A percentile compares a stretch with the other conserved stretches of the same genome.
These are phyloP conservation scores for Leccinum solheimii DNA, from an alignment of 1,284 basidiomycete species.

Conservation along the genomic window DNA sequence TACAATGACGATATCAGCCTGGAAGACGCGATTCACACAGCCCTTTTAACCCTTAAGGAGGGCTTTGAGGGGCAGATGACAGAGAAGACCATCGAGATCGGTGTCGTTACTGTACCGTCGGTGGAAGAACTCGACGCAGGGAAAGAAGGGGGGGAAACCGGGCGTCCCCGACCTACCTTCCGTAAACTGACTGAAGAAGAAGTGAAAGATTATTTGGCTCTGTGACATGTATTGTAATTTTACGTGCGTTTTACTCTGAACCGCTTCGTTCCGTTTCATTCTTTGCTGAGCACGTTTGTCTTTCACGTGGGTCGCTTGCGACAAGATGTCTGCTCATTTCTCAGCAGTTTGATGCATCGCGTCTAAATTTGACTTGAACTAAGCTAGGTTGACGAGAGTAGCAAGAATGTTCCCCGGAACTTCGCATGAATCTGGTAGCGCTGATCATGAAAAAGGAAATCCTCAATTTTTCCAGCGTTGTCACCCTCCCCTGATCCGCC, in stretches of 20 bases:
- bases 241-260: slow-evolving; percentile 34
- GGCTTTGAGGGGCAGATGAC: slow-evolving; percentile 99
- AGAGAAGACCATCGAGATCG: slow-evolving; percentile 99
- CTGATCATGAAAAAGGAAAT: slow-evolving; percentile 36
- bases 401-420: slow-evolving; percentile 7
- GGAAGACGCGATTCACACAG: slow-evolving; percentile 99
- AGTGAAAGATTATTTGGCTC: slow-evolving; percentile 88
- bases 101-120: slow-evolving; percentile 88
- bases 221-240: slow-evolving; percentile 50
- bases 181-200: slow-evolving; percentile 93
- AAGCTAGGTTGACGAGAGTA: slow-evolving; percentile 7
- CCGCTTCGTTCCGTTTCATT: slow-evolving; percentile 7
- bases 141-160: slow-evolving; percentile 72
- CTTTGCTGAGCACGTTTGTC: slow-evolving; percentile 20
- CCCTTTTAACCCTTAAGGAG: slow-evolving; percentile 97
- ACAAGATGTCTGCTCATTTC: slow-evolving; percentile 11
- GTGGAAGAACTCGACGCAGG: slow-evolving; percentile 72
- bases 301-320: slow-evolving; percentile 12
- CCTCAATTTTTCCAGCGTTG: slow-evolving; percentile 5
- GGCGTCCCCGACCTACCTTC: slow-evolving; percentile 83
- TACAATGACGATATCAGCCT: slow-evolving; percentile 99
- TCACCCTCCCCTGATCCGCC: slow-evolving; percentile 35
- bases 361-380: slow-evolving; percentile 6
- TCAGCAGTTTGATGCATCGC: slow-evolving; percentile 3
- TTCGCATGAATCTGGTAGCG: slow-evolving; percentile 14